Evolutionary conservation across 2,329 filamentous ascomycete genomes (phyloP), one percentile per base, ranked within the genome.

Genomic region (Mycosphaerella sp.): DNA sequence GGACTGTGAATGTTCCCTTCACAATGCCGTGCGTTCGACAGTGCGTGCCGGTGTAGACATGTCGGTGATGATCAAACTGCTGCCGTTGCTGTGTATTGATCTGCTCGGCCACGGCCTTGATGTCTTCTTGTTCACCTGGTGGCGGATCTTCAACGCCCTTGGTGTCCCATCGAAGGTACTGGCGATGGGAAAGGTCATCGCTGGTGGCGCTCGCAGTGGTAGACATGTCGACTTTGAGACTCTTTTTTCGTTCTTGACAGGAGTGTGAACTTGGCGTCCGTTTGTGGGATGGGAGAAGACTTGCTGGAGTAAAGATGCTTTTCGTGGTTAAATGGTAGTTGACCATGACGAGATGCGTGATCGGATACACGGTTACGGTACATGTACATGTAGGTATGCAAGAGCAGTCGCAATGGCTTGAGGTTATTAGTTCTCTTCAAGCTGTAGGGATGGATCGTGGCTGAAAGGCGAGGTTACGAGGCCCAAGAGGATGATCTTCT

Each of bases 11-110:
- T 10, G 71, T 74, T 42, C 73, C 75, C 64, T 77, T 77, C 17
- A 78, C 71, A 41, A 78, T 69, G 29, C 73, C 73, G 59, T 78
- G 74, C 0, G 75, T 77, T 50, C 75, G 70, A 40, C 73, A 68
- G 60, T 78, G 76, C 1, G 73, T 78, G 14, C 73, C 68, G 29
- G 61, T 65, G 51, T 66, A 74, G 46, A 64, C 67, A 55, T 74
- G 70, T 8, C 71, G 62, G 56, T 70, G 66, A 44, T 70, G 67
- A 50, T 77, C 76, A 56, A 69, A 76, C 52, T 74, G 72, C 45
- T 72, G 70, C 59, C 70, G 70, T 57, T 76, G 74, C 26, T 75
- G 75, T 4, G 66, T 63, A 56, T 76, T 77, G 65, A 76, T 74
- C 61, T 73, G 69, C 26, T 74, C 71, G 41, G 72, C 73, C 11